phyloP scores from a whole-genome alignment of 257 asterid species.

The Ocimum tenuiflorum region DNA sequence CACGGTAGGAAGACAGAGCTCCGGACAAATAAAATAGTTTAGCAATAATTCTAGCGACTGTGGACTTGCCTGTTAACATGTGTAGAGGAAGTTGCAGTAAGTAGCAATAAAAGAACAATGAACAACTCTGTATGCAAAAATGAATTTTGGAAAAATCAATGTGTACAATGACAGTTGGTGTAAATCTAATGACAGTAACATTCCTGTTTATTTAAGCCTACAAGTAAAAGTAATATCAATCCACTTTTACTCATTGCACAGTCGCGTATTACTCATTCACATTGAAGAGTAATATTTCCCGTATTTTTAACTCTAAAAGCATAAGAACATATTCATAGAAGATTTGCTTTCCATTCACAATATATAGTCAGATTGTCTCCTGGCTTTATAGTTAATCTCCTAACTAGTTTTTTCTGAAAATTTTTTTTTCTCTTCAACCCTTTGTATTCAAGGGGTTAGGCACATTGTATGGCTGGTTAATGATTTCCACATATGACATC shows the following conservation, averaged over 20 bases:
- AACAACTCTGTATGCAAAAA: background rate
- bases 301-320: background rate
- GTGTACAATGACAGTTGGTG: background rate
- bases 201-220: background rate
- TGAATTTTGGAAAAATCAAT: background rate
- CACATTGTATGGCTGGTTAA: background rate
- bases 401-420: background rate
- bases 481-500: background rate
- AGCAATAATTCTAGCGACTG: slow-evolving; percentile 41
- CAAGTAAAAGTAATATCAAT: background rate
- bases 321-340: slow-evolving; percentile 8
- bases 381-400: background rate
- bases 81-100: background rate
- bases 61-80: slow-evolving; percentile 38
- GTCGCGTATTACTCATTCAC: no score
- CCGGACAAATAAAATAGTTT: slow-evolving; percentile 45
- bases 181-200: background rate
- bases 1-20: slow-evolving; percentile 34
- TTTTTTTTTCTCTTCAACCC: background rate
- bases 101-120: background rate
- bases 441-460: background rate
- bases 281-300: background rate
- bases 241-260: background rate
- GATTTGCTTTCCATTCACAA: background rate
- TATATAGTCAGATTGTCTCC: background rate